Base-by-base conservation (phyloP, 176 grass and related monocot genomes). In the Typha latifolia region DNA sequence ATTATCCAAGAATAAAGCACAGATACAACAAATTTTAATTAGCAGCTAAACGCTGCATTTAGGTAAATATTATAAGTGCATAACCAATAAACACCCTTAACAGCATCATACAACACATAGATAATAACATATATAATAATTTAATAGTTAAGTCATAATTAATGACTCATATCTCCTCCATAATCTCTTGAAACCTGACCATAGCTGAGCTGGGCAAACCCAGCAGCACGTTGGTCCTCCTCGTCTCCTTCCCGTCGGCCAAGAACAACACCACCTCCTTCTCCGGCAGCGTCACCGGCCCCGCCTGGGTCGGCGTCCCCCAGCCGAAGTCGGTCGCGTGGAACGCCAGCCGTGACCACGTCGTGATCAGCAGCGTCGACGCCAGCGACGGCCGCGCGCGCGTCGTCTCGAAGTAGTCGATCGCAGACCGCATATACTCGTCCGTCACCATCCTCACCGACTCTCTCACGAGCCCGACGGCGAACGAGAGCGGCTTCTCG, bases 241-340 rank as follows among this genome's bases (percentile, higher is more conserved):
- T 83, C 74, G 86, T 79, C 73, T 85, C 89, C 83, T 93, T 62
- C 1, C 89, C 89, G 47, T 99, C 89, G 1, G 94, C 78, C 18
- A 99, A 80, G 82, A 99, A 99, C 52, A 99, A 77, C 32, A 87
- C 83, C 16, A 99, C 86, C 76, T 99, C 94, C 79, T 93, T 93
- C 81, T 93, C 81, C 23, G 94, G 94, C 53, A 99, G 86, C 10
- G 75, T 84, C 32, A 99, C 94, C 8, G 94, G 94, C 12, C 94
- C 94, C 2, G 94, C 82, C 74, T 85, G 78, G 21, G 69, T 51
- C 3, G 94, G 89, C 81, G 73, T 73, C 0, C 94, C 94, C 89
- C 89, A 93, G 1, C 94, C 94, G 56, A 99, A 99, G 75, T 99
- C 94, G 5, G 94, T 81, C 21, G 68, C 86, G 26, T 93, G 70